Base-by-base conservation (phyloP, 331 rosid genomes). In the Cucumis variabilis region DNA sequence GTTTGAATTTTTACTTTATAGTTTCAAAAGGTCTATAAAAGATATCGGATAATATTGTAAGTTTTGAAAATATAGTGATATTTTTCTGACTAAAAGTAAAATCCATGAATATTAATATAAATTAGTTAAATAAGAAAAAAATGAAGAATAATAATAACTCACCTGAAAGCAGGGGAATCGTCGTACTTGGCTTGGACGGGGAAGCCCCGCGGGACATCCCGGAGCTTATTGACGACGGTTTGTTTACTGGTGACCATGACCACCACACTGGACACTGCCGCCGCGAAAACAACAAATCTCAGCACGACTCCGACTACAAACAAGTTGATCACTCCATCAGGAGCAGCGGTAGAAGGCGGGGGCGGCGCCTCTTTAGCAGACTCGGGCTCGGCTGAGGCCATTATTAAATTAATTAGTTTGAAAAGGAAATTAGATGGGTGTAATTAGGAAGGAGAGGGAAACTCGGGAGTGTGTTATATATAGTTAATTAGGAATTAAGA, bases 151-250 rank as follows among this genome's bases (percentile, higher is more conserved):
- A 24, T 28, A 21, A 44, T 21, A 23, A 24, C 98, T 91, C 86
- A 95, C 99, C 93, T 89, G 86, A 91, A 92, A 41, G 99, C 96
- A 2, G 98, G 98, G 24, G 98, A 93, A 88, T 97, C 14, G 28
- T 90, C 89, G 80, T 93, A 97, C 89, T 97, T 93, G 92, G 95
- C 95, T 46, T 20, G 21, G n/a, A 30, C 0, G 2, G 82, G 81
- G 24, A 72, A 0, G n/a, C 87, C 87, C 19, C 82, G 70, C 3
- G 82, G 88, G 28, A 58, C 88, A 4, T 70, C 82, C 73, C 71
- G 55, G 55, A 86, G 21, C 10, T 63, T 63, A 3, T 16, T 33
- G 8, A 79, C 65, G 7, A 80, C 84, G 0, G 96, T 94, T 88
- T 97, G 93, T 33, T 97, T 73, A 86, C 98, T 87, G 50, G 98